Conservation (phyloP, 768 basidiomycete species). For the Galerina sulciceps region DNA sequence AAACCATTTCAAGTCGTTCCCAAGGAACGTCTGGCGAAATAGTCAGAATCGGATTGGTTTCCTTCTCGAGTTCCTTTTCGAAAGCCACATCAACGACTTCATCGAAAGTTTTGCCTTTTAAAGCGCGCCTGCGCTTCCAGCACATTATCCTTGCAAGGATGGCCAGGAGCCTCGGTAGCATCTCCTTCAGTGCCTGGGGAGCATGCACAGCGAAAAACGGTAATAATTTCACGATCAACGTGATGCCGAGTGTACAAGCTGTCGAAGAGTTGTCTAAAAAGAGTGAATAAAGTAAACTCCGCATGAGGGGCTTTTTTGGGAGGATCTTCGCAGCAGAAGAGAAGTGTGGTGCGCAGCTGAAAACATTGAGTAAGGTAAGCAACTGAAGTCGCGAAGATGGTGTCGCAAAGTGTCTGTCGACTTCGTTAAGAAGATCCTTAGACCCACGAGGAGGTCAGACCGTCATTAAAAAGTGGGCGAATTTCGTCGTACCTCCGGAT, state of each 20-base stretch:
- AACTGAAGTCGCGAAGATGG: conserved; percentile 73
- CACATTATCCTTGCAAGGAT: conserved; percentile 74
- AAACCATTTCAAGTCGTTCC: conserved; percentile 67
- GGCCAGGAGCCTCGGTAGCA: conserved; percentile 68
- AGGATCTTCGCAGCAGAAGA: conserved; percentile 50
- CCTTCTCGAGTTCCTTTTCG: conserved; percentile 45
- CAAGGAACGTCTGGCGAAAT: conserved; percentile 66
- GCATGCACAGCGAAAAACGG: conserved; percentile 74
- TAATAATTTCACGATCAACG: conserved; percentile 70
- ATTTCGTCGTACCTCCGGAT: conserved; percentile 59
- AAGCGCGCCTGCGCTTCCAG: conserved; percentile 64
- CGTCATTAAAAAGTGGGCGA: neutral
- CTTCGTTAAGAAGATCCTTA: conserved; percentile 73
- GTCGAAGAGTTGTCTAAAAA: conserved; percentile 79
- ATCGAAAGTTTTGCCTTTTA: conserved; percentile 30
- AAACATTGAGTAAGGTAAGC: conserved; percentile 65
- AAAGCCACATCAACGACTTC: conserved; percentile 35
- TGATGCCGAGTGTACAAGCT: conserved; percentile 64
- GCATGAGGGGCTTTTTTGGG: conserved; percentile 65
- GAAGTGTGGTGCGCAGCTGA: conserved; percentile 61
- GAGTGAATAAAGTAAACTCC: conserved; percentile 67
- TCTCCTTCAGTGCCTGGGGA: conserved; percentile 52
- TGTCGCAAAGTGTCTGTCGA: conserved; percentile 62
- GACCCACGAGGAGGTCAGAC: neutral
- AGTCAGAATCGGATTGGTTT: conserved; percentile 40